These are phyloP conservation scores for Lactarius indigo DNA, from an alignment of 768 basidiomycete species.

Conservation along the genomic window DNA sequence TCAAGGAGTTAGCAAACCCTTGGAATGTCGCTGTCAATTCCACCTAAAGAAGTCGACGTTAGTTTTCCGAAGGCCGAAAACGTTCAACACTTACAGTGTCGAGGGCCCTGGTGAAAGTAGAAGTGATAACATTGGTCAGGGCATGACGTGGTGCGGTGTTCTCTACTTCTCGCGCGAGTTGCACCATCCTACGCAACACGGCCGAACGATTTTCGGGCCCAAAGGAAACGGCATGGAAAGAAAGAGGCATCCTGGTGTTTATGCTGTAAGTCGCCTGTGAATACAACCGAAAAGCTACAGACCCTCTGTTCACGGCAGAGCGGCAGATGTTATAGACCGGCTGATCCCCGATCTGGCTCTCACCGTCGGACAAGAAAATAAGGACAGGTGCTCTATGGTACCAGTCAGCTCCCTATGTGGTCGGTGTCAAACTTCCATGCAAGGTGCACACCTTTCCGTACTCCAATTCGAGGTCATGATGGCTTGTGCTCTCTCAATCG, in stretches of 20 bases:
- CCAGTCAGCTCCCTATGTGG: slow-evolving; percentile 12
- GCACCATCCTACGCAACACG: slow-evolving; percentile 45
- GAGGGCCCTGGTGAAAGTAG: slow-evolving; percentile 48
- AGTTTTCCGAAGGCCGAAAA: not conserved
- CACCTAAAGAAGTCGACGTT: slow-evolving; percentile 35
- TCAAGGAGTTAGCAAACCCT: slow-evolving; percentile 52
- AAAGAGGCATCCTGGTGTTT: slow-evolving; percentile 44
- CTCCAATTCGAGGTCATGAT: slow-evolving; percentile 50
- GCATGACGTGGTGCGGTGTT: slow-evolving; percentile 41
- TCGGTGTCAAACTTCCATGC: not conserved
- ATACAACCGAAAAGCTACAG: not conserved
- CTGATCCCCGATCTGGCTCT: slow-evolving; percentile 39
- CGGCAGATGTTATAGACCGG: slow-evolving; percentile 41
- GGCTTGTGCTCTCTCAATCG: slow-evolving; percentile 35
- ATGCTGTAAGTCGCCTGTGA: not conserved
- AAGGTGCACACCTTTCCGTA: slow-evolving; percentile 39
- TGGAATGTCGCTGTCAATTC: slow-evolving; percentile 55
- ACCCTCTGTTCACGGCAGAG: slow-evolving; percentile 45
- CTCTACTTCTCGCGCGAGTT: slow-evolving; percentile 47
- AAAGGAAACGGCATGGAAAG: slow-evolving; percentile 56
- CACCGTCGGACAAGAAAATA: slow-evolving; percentile 56
- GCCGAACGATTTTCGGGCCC: slow-evolving; percentile 35
- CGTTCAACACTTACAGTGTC: slow-evolving; percentile 41
- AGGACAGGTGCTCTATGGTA: slow-evolving; percentile 44
- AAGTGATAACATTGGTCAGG: slow-evolving; percentile 32